These are phyloP conservation scores for Eucalyptus cloeziana DNA, from an alignment of 345 rosid species.

Conservation along the genomic window DNA sequence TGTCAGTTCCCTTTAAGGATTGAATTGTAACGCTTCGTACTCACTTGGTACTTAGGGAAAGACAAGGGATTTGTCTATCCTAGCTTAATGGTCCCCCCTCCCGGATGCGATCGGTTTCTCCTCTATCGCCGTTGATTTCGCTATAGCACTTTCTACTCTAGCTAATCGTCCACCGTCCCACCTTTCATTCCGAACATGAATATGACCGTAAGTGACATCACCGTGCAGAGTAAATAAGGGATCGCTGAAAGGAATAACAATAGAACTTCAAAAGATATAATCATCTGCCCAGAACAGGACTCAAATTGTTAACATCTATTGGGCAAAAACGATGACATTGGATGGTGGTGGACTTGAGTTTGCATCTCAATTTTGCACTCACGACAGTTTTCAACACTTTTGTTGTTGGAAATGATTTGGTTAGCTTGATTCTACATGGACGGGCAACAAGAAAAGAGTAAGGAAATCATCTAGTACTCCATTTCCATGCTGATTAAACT, in stretches of 20 bases:
- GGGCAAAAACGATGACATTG: background rate
- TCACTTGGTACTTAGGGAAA: background rate
- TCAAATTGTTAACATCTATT: background rate
- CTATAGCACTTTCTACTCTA: background rate
- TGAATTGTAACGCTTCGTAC: background rate
- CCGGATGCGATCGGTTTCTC: background rate
- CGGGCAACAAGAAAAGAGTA: background rate
- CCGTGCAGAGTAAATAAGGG: background rate
- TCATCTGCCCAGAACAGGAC: background rate
- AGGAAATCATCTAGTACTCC: background rate
- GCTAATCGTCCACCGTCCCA: background rate
- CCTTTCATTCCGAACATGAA: background rate
- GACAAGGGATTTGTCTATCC: background rate
- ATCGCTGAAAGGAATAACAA: background rate
- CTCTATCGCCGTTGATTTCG: background rate
- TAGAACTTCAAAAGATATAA: background rate
- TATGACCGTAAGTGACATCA: background rate
- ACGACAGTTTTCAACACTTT: background rate
- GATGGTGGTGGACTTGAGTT: background rate
- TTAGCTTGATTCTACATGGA: background rate
- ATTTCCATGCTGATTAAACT: background rate
- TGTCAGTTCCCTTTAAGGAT: background rate
- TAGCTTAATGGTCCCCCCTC: background rate
- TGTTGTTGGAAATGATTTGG: background rate
- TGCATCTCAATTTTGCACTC: background rate